Base-by-base conservation (phyloP, 1,284 basidiomycete species). In the Sutorius eximius region DNA sequence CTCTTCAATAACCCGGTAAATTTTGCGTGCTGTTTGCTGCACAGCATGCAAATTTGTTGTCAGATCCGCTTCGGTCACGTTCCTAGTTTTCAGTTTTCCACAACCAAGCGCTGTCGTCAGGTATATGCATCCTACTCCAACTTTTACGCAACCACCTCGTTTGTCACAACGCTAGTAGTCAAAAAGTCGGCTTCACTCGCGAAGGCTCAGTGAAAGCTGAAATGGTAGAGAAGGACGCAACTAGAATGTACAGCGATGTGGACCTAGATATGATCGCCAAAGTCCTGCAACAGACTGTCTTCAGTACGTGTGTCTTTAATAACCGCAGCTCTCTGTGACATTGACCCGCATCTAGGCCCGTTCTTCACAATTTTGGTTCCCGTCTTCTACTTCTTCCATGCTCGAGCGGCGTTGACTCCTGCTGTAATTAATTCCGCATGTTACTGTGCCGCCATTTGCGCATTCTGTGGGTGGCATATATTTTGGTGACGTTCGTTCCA, bases 361-460 rank as follows among this genome's bases (percentile, higher is more conserved):
- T 88, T 91, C 75, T 93, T 94, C 71, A 76, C 87, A 8, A 81
- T 82, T 71, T 85, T 92, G 58, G 75, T 93, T 56, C 89, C 91
- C 2, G 65, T 90, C 20, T 89, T 91, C 67, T 87, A 85, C 66
- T 72, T 84, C 57, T 89, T 89, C 59, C 87, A 90, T 64, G 85
- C 85, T 3, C 74, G 76, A 24, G 77, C 78, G 37, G 66, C 75
- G 61, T 73, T 77, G 41, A 79, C 85, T 56, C 73, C 78, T 5
- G 71, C 80, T 16, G 73, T 92, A 50, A 57, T 83, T 33, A 64
- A 71, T 54, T 77, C 83, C 5, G 69, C 75, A 4, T 62, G 71
- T 20, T 92, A 88, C 71, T 84, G 78, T 63, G 73, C 76, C 16
- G 61, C 72, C 2, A 71, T 92, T 12, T 84, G 80, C 30, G 45